Percentiles rank a stretch among this genome's conserved stretches.
Conservation (phyloP, 768 basidiomycete species). For the Gymnopilus junonius region DNA sequence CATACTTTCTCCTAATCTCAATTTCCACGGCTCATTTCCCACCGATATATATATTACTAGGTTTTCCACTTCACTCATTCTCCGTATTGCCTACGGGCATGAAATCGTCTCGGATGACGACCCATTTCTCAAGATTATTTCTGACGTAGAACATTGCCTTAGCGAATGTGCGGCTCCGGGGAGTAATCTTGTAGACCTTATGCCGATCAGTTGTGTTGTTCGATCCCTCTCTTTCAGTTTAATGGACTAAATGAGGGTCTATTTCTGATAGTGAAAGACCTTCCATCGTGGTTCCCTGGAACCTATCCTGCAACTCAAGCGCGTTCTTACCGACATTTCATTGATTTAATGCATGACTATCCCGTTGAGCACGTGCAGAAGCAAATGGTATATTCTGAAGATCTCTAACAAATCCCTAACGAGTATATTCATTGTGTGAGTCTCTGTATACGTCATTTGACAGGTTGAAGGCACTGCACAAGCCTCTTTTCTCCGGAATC, state of each 20-base stretch:
- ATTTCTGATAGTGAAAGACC: conserved; percentile 47
- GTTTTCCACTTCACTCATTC: conserved; percentile 47
- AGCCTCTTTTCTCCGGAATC: background rate
- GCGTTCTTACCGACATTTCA: conserved; percentile 48
- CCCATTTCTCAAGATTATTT: conserved; percentile 49
- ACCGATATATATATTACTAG: too few species aligned
- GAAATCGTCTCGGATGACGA: conserved; percentile 49
- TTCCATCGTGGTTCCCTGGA: conserved; percentile 65
- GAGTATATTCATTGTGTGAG: too few species aligned
- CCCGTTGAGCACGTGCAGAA: conserved; percentile 60
- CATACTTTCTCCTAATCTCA: too few species aligned
- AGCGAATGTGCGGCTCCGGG: conserved; percentile 51
- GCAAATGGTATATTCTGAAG: conserved; percentile 47
- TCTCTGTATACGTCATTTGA: background rate
- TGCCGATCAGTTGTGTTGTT: conserved; percentile 40
- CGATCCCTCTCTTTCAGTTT: background rate
- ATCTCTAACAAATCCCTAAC: too few species aligned
- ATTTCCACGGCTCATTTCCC: too few species aligned
- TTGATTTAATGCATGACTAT: conserved; percentile 53
- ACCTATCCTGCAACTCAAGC: conserved; percentile 57
- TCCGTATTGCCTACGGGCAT: conserved; percentile 52
- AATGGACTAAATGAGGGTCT: background rate
- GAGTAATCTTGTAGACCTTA: conserved; percentile 47
- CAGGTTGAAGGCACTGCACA: background rate
- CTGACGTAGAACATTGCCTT: conserved; percentile 50